A percentile compares a stretch with the other conserved stretches of the same genome.
Evolutionary conservation across 2,329 filamentous ascomycete genomes (phyloP).

Genomic region (Emergomyces pasteurianus): DNA sequence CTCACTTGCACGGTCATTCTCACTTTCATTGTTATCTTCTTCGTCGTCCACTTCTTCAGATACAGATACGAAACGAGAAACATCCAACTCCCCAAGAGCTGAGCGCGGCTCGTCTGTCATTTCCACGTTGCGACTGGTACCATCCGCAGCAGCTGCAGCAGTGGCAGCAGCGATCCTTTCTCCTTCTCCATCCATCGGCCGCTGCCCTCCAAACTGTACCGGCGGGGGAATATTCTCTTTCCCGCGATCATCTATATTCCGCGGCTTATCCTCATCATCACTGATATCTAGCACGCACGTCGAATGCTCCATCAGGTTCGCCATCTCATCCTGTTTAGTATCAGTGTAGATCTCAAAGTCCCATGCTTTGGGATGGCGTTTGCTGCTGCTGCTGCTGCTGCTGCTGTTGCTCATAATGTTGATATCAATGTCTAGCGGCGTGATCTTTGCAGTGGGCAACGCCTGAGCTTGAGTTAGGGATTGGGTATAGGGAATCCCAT

Average conservation of each 20-base stretch:
- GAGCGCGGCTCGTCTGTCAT: conserved; percentile 54
- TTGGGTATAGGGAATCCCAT: background rate
- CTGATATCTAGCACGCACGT: conserved; percentile 79
- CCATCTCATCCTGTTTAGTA: conserved; percentile 77
- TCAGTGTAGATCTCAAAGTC: conserved; percentile 94
- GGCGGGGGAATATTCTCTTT: conserved; percentile 88
- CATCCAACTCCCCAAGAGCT: conserved; percentile 56
- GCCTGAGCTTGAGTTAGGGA: background rate
- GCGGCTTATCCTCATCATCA: conserved; percentile 60
- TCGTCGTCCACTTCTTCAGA: background rate
- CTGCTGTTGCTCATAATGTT: background rate
- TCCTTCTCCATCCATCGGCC: conserved; percentile 12
- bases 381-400: conserved; percentile 20
- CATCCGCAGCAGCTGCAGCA: conserved; percentile 11
- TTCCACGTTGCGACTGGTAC: conserved; percentile 33
- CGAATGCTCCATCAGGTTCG: conserved; percentile 84
- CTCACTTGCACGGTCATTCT: background rate
- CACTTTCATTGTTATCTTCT: conserved; percentile 37
- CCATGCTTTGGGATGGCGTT: conserved; percentile 51
- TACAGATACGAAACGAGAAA: conserved; percentile 54
- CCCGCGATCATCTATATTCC: conserved; percentile 49
- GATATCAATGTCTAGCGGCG: background rate
- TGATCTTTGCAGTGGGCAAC: background rate
- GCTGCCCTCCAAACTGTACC: conserved; percentile 16
- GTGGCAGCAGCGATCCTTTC: conserved; percentile 7